phyloP scores from a whole-genome alignment of 257 asterid species.

The Anisodus acutangulus region DNA sequence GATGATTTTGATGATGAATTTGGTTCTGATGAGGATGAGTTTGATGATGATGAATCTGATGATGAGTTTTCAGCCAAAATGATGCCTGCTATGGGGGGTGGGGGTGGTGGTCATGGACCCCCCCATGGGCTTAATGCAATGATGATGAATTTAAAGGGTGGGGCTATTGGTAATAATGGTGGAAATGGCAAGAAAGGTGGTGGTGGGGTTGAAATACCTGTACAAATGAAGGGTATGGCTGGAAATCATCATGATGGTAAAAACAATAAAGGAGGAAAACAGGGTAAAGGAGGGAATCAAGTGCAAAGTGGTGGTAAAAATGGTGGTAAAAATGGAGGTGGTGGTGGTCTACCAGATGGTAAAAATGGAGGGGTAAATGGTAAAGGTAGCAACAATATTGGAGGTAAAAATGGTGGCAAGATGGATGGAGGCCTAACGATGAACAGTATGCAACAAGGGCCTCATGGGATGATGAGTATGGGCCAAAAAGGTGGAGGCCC shows the following conservation, averaged over 20 bases:
- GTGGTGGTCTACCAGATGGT: slow-evolving; percentile 37
- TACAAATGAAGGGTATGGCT: slow-evolving; percentile 46
- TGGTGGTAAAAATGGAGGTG: slow-evolving; percentile 41
- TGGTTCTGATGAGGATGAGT: slow-evolving; percentile 31
- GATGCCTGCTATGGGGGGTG: slow-evolving; percentile 35
- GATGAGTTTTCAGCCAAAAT: slow-evolving; percentile 41
- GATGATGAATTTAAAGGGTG: slow-evolving; percentile 39
- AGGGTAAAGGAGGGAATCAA: slow-evolving; percentile 41
- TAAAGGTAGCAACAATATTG: slow-evolving; percentile 41
- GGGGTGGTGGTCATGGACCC: slow-evolving; percentile 35
- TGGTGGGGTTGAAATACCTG: slow-evolving; percentile 41
- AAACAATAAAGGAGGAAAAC: slow-evolving; percentile 35
- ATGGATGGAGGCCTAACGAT: slow-evolving; percentile 43
- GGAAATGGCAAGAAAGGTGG: slow-evolving; percentile 54
- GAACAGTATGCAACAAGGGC: slow-evolving; percentile 46
- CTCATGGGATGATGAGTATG: slow-evolving; percentile 44
- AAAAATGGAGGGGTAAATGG: slow-evolving; percentile 42
- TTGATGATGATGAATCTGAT: slow-evolving; percentile 36
- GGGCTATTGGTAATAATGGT: slow-evolving; percentile 38
- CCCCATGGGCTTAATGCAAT: slow-evolving; percentile 37
- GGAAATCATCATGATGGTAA: slow-evolving; percentile 43
- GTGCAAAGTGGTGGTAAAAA: slow-evolving; percentile 38
- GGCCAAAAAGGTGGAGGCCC: slow-evolving; percentile 45
- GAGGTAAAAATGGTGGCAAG: slow-evolving; percentile 53
- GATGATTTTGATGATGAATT: slow-evolving; percentile 41